Percentiles rank a stretch among this genome's conserved stretches.
phyloP scores from a whole-genome alignment of 495 filamentous ascomycete species.

The Penicillium soppii region DNA sequence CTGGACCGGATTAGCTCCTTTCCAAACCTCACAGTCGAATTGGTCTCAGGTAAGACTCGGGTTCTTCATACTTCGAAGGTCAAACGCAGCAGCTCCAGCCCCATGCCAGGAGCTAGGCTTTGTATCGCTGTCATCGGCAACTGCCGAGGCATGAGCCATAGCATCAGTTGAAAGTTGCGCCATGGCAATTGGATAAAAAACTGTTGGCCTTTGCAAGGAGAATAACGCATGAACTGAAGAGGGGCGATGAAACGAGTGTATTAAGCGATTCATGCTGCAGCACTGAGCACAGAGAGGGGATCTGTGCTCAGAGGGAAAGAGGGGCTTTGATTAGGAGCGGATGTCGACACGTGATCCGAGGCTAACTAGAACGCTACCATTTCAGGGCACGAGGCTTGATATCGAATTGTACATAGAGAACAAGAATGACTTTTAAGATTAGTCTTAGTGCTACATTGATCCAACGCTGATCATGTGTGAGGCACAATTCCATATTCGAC shows the following conservation, averaged over 20 bases:
- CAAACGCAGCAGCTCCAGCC: constrained; percentile 63
- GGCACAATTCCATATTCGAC: not conserved
- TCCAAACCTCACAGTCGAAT: constrained; percentile 13
- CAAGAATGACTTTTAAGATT: too few species aligned
- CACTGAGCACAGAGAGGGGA: not conserved
- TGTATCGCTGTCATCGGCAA: constrained; percentile 5
- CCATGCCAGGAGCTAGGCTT: constrained; percentile 53
- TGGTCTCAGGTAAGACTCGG: not conserved
- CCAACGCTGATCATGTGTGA: not conserved
- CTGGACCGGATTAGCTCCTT: constrained; percentile 11
- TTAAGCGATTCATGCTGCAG: constrained; percentile 17
- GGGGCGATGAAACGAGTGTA: constrained; percentile 18
- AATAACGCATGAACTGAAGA: constrained; percentile 1
- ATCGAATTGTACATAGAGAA: too few species aligned
- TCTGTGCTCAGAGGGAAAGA: not conserved
- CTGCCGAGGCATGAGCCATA: constrained; percentile 10
- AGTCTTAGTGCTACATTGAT: not conserved
- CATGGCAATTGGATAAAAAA: constrained; percentile 10
- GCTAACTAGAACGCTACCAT: too few species aligned
- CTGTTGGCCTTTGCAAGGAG: not conserved
- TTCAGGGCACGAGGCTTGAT: too few species aligned
- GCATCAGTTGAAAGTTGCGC: constrained; percentile 25
- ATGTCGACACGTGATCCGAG: constrained; percentile 16
- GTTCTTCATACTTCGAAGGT: constrained; percentile 48
- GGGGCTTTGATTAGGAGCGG: constrained; percentile 9